phyloP scores from a whole-genome alignment of 495 filamentous ascomycete species.

The Monascus purpureus region DNA sequence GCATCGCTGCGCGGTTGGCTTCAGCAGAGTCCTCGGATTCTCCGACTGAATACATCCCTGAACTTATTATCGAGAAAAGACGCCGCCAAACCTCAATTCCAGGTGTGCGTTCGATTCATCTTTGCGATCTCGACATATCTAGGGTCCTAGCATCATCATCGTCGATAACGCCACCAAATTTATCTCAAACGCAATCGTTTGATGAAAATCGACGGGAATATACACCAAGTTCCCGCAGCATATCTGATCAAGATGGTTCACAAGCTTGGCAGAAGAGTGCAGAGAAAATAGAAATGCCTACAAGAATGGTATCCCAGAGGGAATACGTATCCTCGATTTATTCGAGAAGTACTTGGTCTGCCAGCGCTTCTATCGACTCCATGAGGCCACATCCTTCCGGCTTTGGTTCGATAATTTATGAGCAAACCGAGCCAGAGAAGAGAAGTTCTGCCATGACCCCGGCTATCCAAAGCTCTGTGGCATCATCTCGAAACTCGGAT shows the following conservation, averaged over 20 bases:
- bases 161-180: constrained; percentile 10
- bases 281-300: constrained; percentile 5
- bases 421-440: neutral
- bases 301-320: constrained; percentile 1
- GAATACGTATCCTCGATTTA: constrained; percentile 16
- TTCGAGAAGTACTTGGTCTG: constrained; percentile 12
- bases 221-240: constrained; percentile 6
- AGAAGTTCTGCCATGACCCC: too few species aligned
- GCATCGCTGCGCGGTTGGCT: neutral
- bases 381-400: constrained; percentile 1
- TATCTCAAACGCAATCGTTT: constrained; percentile 12
- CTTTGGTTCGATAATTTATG: constrained; percentile 1
- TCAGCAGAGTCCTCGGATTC: constrained; percentile 9
- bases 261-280: constrained; percentile 1
- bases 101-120: constrained; percentile 14
- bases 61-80: constrained; percentile 16
- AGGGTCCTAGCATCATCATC: constrained; percentile 13
- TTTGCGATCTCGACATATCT: constrained; percentile 22
- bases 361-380: constrained; percentile 2
- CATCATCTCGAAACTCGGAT: too few species aligned
- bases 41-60: constrained; percentile 4
- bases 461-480: too few species aligned
- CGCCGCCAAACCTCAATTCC: constrained; percentile 8
- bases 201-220: constrained; percentile 8
- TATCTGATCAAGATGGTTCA: constrained; percentile 7